Evolutionary conservation across 164 flowering plant genomes (phyloP), one percentile per base, ranked within the genome.

Genomic region (Vitis amurensis): DNA sequence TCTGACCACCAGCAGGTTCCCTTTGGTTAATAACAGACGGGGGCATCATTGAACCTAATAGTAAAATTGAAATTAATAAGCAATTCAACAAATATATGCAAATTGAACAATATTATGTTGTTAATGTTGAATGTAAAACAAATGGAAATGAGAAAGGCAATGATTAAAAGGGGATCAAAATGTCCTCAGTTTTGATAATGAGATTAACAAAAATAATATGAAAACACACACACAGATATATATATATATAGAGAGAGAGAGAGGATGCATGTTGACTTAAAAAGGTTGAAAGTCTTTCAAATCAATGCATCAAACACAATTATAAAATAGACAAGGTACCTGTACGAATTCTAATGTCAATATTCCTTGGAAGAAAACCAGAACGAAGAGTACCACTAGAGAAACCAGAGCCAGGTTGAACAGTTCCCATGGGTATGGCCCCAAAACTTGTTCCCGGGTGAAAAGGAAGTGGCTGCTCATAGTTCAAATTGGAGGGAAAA

Each of bases 301-400:
- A 23, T 23, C 27, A 68, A 23, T 55, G 6, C 13, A 1, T 29
- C 49, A n/a, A 57, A 11, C 47, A 1, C 17, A 29, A 37, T 59
- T 8, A 16, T 17, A 64, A 55, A 62, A 14, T n/a, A 6, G 0
- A 37, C 17, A 70, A 1, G 12, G 60, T 59, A 94, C 99, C 97
- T 87, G 88, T 80, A 19, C 90, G 89, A 69, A 94, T 87, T 68
- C 89, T 86, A 80, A 94, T 88, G 74, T 94, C 97, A 71, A 91
- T 88, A 48, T 81, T 87, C 78, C 95, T 88, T 12, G 89, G 93
- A 61, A 84, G 63, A 73, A 83, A 78, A 4, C 88, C 44, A 37
- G 44, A 37, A 37, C 44, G 85, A 82, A 75, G 80, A 37, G 44
- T 37, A 31, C 86, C 89, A 81, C 81, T 82, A 69, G 68, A 63